These are phyloP conservation scores for Picochlorum sp. DNA, from an alignment of 139 green algal species.

Conservation along the genomic window DNA sequence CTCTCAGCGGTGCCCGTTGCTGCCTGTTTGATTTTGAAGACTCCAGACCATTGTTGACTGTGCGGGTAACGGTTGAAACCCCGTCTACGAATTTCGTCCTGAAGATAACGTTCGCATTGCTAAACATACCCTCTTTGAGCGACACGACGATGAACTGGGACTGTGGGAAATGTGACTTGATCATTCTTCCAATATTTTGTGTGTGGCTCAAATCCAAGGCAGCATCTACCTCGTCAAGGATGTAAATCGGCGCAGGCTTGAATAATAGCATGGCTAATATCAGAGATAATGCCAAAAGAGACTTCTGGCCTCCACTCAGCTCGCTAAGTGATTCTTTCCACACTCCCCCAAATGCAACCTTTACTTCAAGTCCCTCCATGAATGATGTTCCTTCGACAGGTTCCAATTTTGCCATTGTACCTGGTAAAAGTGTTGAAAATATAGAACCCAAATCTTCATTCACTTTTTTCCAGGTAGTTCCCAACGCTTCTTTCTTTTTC, in stretches of 20 bases:
- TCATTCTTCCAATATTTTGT: conserved; percentile 97
- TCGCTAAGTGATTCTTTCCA: conserved; percentile 98
- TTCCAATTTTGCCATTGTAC: conserved; percentile 85
- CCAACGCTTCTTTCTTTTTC: conserved; percentile 84
- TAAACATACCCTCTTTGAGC: conserved; percentile 99
- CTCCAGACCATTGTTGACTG: conserved; percentile 10
- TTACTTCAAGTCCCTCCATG: conserved; percentile 83
- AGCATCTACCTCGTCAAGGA: conserved; percentile 97
- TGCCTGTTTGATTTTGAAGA: not conserved
- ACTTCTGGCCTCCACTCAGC: conserved; percentile 90
- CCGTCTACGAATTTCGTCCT: conserved; percentile 97
- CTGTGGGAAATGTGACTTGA: conserved; percentile 94
- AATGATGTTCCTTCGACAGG: conserved; percentile 74
- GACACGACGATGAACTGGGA: conserved; percentile 68
- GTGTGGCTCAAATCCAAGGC: conserved; percentile 97
- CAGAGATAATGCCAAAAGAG: conserved; percentile 89
- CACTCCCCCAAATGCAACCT: conserved; percentile 89
- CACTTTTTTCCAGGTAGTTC: conserved; percentile 85
- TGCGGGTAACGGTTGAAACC: conserved; percentile 77
- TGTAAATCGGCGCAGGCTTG: conserved; percentile 98
- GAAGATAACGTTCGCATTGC: conserved; percentile 98
- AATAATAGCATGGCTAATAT: conserved; percentile 96
- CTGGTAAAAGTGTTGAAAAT: conserved; percentile 94
- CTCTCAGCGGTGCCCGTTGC: conserved; percentile 5
- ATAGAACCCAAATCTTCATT: conserved; percentile 90